Conservation (phyloP, 2,329 filamentous ascomycete species). For the Botryotinia globosa region DNA sequence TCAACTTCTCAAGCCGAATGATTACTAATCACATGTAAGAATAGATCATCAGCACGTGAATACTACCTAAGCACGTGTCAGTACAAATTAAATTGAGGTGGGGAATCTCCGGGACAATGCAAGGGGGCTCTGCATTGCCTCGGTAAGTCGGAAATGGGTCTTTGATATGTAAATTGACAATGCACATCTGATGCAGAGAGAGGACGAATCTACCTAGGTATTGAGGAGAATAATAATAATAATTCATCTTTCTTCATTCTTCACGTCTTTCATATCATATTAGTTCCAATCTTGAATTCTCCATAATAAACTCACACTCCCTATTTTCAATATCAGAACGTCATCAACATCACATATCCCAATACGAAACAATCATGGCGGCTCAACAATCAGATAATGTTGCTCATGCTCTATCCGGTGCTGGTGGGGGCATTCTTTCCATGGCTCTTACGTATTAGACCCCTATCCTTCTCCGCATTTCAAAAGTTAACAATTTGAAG, state of each 20-base stretch:
- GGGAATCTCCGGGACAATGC: not conserved
- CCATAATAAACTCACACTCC: conserved; percentile 1
- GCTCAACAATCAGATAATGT: conserved; percentile 84
- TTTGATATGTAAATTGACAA: conserved; percentile 6
- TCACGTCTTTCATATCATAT: conserved; percentile 8
- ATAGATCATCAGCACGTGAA: not conserved
- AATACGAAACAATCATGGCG: conserved; percentile 27
- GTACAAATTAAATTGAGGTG: not conserved
- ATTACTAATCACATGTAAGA: not conserved
- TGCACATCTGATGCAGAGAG: conserved; percentile 17
- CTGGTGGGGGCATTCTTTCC: conserved; percentile 88
- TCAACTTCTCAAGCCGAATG: not conserved
- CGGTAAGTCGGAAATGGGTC: conserved; percentile 18
- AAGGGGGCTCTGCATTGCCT: conserved; percentile 17
- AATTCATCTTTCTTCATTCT: conserved; percentile 17
- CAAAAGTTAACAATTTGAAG: conserved; percentile 44
- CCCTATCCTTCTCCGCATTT: conserved; percentile 18
- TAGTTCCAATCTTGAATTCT: not conserved
- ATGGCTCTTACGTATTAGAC: conserved; percentile 82
- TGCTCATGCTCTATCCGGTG: conserved; percentile 88
- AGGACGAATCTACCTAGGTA: not conserved
- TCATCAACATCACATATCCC: conserved; percentile 8
- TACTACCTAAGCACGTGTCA: not conserved
- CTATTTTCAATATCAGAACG: conserved; percentile 11
- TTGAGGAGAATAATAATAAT: not conserved